A percentile compares a stretch with the other conserved stretches of the same genome.
phyloP scores from a whole-genome alignment of 495 filamentous ascomycete species.

The Penicillium alfredii region DNA sequence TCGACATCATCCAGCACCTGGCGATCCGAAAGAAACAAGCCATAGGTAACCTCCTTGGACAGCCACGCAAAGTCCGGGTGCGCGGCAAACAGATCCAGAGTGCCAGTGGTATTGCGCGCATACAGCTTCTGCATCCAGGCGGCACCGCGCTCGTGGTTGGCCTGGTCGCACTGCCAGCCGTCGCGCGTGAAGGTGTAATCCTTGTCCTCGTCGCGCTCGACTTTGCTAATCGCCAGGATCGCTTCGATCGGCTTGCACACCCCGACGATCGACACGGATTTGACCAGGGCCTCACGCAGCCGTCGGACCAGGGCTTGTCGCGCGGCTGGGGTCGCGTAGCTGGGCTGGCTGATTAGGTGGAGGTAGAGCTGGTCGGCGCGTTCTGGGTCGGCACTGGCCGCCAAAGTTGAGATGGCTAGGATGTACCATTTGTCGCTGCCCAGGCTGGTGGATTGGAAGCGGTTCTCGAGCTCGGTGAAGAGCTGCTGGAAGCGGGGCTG shows the following conservation, averaged over 20 bases:
- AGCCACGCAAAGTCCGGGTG: constrained; percentile 46
- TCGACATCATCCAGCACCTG: constrained; percentile 47
- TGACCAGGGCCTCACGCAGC: constrained; percentile 48
- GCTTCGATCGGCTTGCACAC: constrained; percentile 50
- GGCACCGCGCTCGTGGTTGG: constrained; percentile 41
- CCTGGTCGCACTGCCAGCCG: constrained; percentile 38
- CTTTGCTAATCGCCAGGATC: constrained; percentile 40
- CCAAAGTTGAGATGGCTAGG: constrained; percentile 41
- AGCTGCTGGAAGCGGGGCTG: constrained; percentile 33
- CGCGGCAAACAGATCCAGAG: constrained; percentile 40
- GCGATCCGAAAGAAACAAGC: constrained; percentile 51
- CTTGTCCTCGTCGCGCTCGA: constrained; percentile 46
- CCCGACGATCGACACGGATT: constrained; percentile 45
- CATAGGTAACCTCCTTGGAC: constrained; percentile 48
- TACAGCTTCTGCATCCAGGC: constrained; percentile 43
- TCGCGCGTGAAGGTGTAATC: constrained; percentile 44
- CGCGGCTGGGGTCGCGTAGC: constrained; percentile 27
- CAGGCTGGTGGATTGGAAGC: constrained; percentile 42
- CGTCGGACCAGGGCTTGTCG: constrained; percentile 45
- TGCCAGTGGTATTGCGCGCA: constrained; percentile 28
- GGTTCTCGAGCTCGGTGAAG: constrained; percentile 46
- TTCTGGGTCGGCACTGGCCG: constrained; percentile 41
- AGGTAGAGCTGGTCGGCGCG: constrained; percentile 45
- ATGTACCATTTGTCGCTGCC: constrained; percentile 54
- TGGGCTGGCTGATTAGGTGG: constrained; percentile 39